Evolutionary conservation across 2,329 filamentous ascomycete genomes (phyloP).

Genomic region (Lachnellula suecica): DNA sequence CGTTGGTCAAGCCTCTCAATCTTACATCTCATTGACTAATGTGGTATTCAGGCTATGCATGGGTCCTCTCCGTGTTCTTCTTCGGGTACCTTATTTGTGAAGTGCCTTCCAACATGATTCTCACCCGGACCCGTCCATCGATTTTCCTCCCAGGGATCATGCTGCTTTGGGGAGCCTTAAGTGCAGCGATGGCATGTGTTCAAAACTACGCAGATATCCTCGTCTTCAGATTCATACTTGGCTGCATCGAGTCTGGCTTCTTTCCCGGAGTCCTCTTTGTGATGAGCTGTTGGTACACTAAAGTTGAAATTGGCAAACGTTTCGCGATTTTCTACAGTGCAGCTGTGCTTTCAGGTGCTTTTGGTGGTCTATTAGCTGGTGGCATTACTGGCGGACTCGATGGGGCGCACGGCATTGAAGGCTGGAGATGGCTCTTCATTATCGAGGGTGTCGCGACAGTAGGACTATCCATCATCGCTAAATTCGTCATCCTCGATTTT

Average conservation of each 20-base stretch:
- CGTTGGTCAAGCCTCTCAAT: constrained; percentile 1
- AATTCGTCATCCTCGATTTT: constrained; percentile 49
- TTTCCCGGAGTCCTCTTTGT: constrained; percentile 51
- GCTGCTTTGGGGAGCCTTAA: constrained; percentile 48
- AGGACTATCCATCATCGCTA: constrained; percentile 36
- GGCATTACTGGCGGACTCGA: constrained; percentile 40
- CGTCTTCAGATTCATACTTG: constrained; percentile 48
- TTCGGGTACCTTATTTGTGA: constrained; percentile 51
- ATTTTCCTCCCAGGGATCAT: constrained; percentile 43
- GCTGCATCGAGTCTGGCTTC: constrained; percentile 50
- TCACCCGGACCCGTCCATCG: constrained; percentile 43
- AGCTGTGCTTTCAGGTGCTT: constrained; percentile 51
- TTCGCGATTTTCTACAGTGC: constrained; percentile 59
- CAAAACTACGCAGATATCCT: constrained; percentile 48
- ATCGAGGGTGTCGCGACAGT: constrained; percentile 44
- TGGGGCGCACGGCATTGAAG: constrained; percentile 44
- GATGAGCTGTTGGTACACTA: constrained; percentile 58
- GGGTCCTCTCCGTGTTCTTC: constrained; percentile 39
- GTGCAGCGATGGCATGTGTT: constrained; percentile 50
- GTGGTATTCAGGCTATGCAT: no score
- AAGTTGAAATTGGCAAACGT: constrained; percentile 50
- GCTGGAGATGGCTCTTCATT: constrained; percentile 55
- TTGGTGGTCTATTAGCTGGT: constrained; percentile 46
- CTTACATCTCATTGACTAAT: no score
- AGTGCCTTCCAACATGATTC: constrained; percentile 47